These are phyloP conservation scores for Colletotrichum chlorophyti DNA, from an alignment of 2,329 filamentous ascomycete species.

Conservation along the genomic window DNA sequence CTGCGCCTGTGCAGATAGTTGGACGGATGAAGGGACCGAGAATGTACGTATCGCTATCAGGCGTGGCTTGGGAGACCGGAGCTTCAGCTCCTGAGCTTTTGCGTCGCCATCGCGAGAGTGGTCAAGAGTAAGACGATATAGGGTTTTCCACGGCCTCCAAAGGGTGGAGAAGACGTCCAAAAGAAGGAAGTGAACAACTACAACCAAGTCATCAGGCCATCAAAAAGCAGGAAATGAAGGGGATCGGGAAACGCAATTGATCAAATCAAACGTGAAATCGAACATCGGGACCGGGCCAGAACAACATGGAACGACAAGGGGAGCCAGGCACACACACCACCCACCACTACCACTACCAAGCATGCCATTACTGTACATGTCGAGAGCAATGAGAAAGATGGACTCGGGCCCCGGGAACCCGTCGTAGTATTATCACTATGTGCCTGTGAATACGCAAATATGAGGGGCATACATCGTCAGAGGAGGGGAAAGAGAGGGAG, in stretches of 20 bases:
- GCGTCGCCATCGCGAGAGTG: neutral
- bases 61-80: conserved; percentile 5
- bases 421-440: neutral
- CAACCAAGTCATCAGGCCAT: conserved; percentile 1
- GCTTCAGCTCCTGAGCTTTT: conserved; percentile 17
- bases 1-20: too few species aligned
- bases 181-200: conserved; percentile 9
- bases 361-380: too few species aligned
- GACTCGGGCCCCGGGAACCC: conserved; percentile 1
- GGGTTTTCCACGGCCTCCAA: conserved; percentile 16
- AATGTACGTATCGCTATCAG: too few species aligned
- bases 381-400: too few species aligned
- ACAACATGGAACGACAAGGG: conserved; percentile 21
- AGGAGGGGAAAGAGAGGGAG: neutral
- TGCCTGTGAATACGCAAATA: neutral
- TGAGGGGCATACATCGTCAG: neutral
- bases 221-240: conserved; percentile 24
- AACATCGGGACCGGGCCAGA: conserved; percentile 12
- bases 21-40: too few species aligned
- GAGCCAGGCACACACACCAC: neutral
- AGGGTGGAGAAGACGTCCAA: conserved; percentile 7
- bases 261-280: too few species aligned
- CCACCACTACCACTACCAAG: neutral
- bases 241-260: conserved; percentile 13
- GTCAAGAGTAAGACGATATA: conserved; percentile 4